A percentile compares a stretch with the other conserved stretches of the same genome.
These are phyloP conservation scores for Cladophialophora yegresii DNA, from an alignment of 2,329 filamentous ascomycete species.

Conservation along the genomic window DNA sequence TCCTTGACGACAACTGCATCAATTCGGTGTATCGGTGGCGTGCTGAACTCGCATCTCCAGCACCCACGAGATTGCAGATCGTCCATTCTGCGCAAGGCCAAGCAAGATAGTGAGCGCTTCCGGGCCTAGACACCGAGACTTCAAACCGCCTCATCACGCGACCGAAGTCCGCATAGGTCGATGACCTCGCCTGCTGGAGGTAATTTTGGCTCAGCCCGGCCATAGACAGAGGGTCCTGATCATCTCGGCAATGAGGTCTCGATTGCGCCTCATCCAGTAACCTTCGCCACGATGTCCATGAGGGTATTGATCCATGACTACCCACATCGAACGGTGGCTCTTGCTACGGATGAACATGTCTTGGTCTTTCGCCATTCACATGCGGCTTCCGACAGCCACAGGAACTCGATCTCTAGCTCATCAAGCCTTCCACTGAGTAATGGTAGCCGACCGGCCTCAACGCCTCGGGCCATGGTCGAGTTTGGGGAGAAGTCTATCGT, in stretches of 20 bases:
- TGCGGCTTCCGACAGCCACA: slow-evolving; percentile 57
- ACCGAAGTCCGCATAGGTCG: slow-evolving; percentile 14
- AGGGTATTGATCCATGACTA: slow-evolving; percentile 83
- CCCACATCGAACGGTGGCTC: slow-evolving; percentile 82
- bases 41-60: not conserved
- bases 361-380: slow-evolving; percentile 80
- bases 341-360: slow-evolving; percentile 75
- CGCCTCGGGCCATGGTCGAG: slow-evolving; percentile 79
- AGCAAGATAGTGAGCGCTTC: not conserved
- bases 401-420: slow-evolving; percentile 45
- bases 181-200: not conserved
- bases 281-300: slow-evolving; percentile 57
- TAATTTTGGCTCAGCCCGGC: not conserved
- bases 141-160: slow-evolving; percentile 12
- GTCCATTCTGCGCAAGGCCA: not conserved
- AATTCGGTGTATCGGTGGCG: not conserved
- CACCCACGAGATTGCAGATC: not conserved
- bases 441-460: slow-evolving; percentile 30
- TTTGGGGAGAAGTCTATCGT: slow-evolving; percentile 67
- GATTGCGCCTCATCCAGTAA: slow-evolving; percentile 17
- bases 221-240: slow-evolving; percentile 2
- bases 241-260: slow-evolving; percentile 15
- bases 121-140: not conserved
- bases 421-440: slow-evolving; percentile 36
- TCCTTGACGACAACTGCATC: not conserved